Base-by-base conservation (phyloP, 2,329 filamentous ascomycete species). In the Sclerotinia glacialis region DNA sequence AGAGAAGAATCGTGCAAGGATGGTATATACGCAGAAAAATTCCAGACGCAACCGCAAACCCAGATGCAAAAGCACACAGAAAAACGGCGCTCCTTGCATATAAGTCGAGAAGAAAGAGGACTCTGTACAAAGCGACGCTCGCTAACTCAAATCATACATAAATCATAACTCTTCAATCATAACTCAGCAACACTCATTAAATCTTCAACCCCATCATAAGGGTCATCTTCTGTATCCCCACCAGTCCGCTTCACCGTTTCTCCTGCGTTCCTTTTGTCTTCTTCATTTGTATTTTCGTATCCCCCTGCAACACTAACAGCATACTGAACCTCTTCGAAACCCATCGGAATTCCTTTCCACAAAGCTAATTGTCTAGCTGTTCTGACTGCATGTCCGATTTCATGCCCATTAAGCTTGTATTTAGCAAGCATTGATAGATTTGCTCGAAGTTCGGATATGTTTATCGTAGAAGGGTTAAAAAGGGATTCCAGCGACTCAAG, bases 401-500 rank as follows among this genome's bases (percentile, higher is more conserved):
- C 49, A 31, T 66, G 54, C 1, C 67, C 67, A 18, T 68, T 68
- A 12, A 68, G 34, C 40, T 58, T 52, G 16, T 42, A 62, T 31
- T 56, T 59, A 2, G 44, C 49, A 12, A 67, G 23, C 3, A 21
- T 26, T 1, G 34, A 69, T 9, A 66, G 9, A 1, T 66, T 66
- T 28, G 58, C 47, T 3, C 58, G 47, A 7, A 66, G 47, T 21
- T 66, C 64, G 11, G 56, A 34, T 14, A 66, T 55, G 47, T 66
- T 66, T 12, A 66, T 66, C 0, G 56, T 63, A 1, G 64, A 65
- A 4, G 64, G 64, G 0, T 34, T 66, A 28, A 66, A 63, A 1
- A 66, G 46, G 3, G 64, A 66, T 76, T 66, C 68, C 77, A 68
- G 53, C 74, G 5, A 79, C 87, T 3, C 80, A 83, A 3, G 72